phyloP scores from a whole-genome alignment of 148 eudicot genomes.

The Camellia sinensis region DNA sequence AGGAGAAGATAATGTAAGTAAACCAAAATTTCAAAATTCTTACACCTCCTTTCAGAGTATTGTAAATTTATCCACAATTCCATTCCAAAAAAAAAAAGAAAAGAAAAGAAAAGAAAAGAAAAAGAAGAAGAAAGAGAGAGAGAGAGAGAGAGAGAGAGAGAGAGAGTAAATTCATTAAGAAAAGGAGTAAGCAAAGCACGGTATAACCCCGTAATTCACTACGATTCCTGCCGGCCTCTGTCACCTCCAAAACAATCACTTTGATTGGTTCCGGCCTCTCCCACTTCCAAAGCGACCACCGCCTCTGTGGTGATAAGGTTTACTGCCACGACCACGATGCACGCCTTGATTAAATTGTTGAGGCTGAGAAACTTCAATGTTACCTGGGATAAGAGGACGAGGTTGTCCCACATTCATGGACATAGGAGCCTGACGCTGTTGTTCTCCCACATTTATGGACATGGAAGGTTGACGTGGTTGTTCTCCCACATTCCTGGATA shows the following conservation, averaged over 20 bases:
- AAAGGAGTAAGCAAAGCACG: background rate
- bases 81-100: background rate
- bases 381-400: slow-evolving; percentile 24
- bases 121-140: background rate
- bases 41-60: background rate
- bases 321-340: slow-evolving; percentile 41
- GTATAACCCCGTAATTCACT: background rate
- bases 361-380: slow-evolving; percentile 27
- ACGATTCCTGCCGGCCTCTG: slow-evolving; percentile 41
- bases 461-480: slow-evolving; percentile 7
- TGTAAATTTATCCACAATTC: slow-evolving; percentile 12
- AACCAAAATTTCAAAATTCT: slow-evolving; percentile 1
- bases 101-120: background rate
- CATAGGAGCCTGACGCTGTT: slow-evolving; percentile 20
- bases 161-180: background rate
- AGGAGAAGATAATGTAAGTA: background rate
- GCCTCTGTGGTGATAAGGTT: slow-evolving; percentile 37
- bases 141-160: too few species aligned
- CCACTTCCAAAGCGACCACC: slow-evolving; percentile 65
- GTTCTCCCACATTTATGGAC: slow-evolving; percentile 28
- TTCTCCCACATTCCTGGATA: slow-evolving; percentile 27
- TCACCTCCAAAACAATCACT: slow-evolving; percentile 42
- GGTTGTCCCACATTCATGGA: slow-evolving; percentile 28
- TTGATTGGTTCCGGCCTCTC: slow-evolving; percentile 41
- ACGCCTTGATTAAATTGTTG: slow-evolving; percentile 39